Conservation (phyloP, 2,329 filamentous ascomycete genomes). For the Penicillium corylophilum region DNA sequence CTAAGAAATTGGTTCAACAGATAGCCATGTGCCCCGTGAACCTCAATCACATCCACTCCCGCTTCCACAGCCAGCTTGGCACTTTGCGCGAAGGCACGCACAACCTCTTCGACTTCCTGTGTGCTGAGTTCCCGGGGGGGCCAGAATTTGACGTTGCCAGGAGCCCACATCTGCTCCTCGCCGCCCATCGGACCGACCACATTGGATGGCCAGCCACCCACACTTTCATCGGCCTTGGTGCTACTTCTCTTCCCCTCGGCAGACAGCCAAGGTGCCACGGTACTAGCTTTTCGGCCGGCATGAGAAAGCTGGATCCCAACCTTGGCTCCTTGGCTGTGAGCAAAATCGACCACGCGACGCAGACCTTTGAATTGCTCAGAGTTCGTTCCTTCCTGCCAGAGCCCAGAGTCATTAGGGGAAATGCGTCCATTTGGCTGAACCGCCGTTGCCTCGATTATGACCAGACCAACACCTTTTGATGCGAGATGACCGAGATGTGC, state of each 20-base stretch:
- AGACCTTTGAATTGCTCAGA: slow-evolving; percentile 68
- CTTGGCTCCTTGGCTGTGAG: slow-evolving; percentile 73
- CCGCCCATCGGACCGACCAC: slow-evolving; percentile 39
- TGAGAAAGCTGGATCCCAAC: slow-evolving; percentile 79
- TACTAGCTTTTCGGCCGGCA: slow-evolving; percentile 65
- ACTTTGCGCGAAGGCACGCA: slow-evolving; percentile 59
- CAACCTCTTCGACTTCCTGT: slow-evolving; percentile 64
- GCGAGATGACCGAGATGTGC: slow-evolving; percentile 78
- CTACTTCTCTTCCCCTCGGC: slow-evolving; percentile 17
- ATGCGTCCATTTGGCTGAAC: slow-evolving; percentile 77
- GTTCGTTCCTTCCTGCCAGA: slow-evolving; percentile 69
- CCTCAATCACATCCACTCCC: slow-evolving; percentile 74
- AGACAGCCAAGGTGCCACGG: slow-evolving; percentile 50
- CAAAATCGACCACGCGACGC: slow-evolving; percentile 67
- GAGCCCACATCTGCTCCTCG: slow-evolving; percentile 53
- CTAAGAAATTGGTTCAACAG: slow-evolving; percentile 69
- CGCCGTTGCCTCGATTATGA: slow-evolving; percentile 74
- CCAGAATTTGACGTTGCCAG: slow-evolving; percentile 59
- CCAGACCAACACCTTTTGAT: slow-evolving; percentile 68
- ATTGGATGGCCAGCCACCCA: slow-evolving; percentile 55
- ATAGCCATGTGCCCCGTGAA: slow-evolving; percentile 78
- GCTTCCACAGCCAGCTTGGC: slow-evolving; percentile 62
- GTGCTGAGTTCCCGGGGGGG: slow-evolving; percentile 65
- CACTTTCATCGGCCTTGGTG: slow-evolving; percentile 47
- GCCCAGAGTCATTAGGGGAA: slow-evolving; percentile 58